These are phyloP conservation scores for Lachancea nothofagi DNA, from an alignment of 805 yeast genomes.

Conservation along the genomic window DNA sequence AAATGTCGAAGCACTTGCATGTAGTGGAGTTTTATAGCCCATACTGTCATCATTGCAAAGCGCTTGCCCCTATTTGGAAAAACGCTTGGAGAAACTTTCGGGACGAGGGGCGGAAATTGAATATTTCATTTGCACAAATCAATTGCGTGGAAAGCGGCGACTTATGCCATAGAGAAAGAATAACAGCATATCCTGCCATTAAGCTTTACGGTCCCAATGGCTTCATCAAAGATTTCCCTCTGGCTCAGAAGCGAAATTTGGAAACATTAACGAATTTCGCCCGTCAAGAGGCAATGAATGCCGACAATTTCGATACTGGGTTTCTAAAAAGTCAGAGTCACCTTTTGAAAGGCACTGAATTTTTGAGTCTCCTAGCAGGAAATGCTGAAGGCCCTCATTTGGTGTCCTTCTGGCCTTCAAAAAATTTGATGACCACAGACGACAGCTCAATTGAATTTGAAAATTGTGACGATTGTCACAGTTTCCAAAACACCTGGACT, in stretches of 20 bases:
- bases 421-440: conserved; percentile 36
- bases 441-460: conserved; percentile 31
- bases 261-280: conserved; percentile 50
- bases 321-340: conserved; percentile 40
- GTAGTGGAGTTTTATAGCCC: conserved; percentile 90
- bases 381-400: conserved; percentile 44
- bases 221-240: conserved; percentile 44
- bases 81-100: conserved; percentile 49
- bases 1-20: conserved; percentile 51
- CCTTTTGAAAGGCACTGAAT: conserved; percentile 36
- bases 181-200: conserved; percentile 64
- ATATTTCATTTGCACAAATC: conserved; percentile 63
- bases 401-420: conserved; percentile 62
- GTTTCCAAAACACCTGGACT: conserved; percentile 54
- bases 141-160: conserved; percentile 86
- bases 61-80: conserved; percentile 79
- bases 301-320: conserved; percentile 34
- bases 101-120: conserved; percentile 38
- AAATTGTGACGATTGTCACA: conserved; percentile 45
- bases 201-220: conserved; percentile 62
- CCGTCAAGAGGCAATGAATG: conserved; percentile 47
- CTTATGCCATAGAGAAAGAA: conserved; percentile 62
- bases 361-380: conserved; percentile 49
- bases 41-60: conserved; percentile 75
- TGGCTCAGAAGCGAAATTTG: conserved; percentile 39